phyloP scores from a whole-genome alignment of 2,329 filamentous ascomycete species.

The Aspergillus candidus region DNA sequence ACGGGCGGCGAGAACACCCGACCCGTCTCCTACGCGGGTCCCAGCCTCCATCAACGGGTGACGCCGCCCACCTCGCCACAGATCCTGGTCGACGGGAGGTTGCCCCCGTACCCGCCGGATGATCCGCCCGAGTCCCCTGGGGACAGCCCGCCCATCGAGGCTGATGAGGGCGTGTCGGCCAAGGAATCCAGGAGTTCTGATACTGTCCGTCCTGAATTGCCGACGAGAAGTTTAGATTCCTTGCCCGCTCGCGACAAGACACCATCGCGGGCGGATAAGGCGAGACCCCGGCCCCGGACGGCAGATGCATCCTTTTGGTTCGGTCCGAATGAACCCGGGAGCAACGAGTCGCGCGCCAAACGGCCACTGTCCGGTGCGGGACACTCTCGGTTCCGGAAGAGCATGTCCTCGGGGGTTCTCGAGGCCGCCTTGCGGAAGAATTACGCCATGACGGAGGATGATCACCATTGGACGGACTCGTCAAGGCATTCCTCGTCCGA shows the following conservation, averaged over 20 bases:
- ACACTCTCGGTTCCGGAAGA: slow-evolving; percentile 26
- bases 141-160: too few relatives aligned
- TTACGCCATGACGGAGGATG: slow-evolving; percentile 12
- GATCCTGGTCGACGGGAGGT: slow-evolving; percentile 13
- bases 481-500: slow-evolving; percentile 25
- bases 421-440: slow-evolving; percentile 20
- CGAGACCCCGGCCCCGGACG: slow-evolving; percentile 37
- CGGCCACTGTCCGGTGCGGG: slow-evolving; percentile 38
- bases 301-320: slow-evolving; percentile 36
- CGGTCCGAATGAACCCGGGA: slow-evolving; percentile 15
- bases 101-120: slow-evolving; percentile 4
- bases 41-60: slow-evolving; percentile 19
- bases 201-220: slow-evolving; percentile 64
- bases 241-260: slow-evolving; percentile 51
- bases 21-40: slow-evolving; percentile 31
- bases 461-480: slow-evolving; percentile 17
- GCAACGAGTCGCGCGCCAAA: slow-evolving; percentile 23
- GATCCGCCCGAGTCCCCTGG: slow-evolving; percentile 5
- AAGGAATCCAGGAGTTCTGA: slow-evolving; percentile 71
- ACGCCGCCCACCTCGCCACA: slow-evolving; percentile 31
- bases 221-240: slow-evolving; percentile 53
- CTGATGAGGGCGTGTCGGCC: slow-evolving; percentile 53
- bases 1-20: slow-evolving; percentile 24
- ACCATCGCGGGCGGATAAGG: slow-evolving; percentile 27
- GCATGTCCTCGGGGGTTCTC: slow-evolving; percentile 24